These are phyloP conservation scores for Globisporangium abappressorium DNA, from an alignment of 352 stramenopile genomes.

Conservation along the genomic window DNA sequence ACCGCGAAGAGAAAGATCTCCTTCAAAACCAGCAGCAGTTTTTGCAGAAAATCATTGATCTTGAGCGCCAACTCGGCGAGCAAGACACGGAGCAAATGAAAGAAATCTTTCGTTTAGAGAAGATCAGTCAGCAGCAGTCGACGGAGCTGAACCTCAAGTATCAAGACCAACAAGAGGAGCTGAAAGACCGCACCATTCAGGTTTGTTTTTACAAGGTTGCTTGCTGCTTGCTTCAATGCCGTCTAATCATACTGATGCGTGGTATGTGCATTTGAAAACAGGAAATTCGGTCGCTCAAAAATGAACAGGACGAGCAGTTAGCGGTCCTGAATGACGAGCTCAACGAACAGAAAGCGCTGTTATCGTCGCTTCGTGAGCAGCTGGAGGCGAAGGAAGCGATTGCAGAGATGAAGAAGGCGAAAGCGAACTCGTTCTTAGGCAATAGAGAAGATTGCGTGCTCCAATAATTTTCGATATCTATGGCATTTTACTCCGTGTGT, in stretches of 20 bases:
- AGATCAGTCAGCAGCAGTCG: slow-evolving; percentile 46
- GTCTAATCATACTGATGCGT: background rate
- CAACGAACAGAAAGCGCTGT: slow-evolving; percentile 43
- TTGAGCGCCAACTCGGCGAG: slow-evolving; percentile 62
- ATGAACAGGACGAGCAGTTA: slow-evolving; percentile 56
- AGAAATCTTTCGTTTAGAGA: slow-evolving; percentile 60
- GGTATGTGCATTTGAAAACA: slow-evolving; percentile 14
- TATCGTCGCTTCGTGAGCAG: slow-evolving; percentile 50
- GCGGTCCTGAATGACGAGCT: slow-evolving; percentile 42
- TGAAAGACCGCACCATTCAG: slow-evolving; percentile 57
- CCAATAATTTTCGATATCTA: slow-evolving; percentile 24
- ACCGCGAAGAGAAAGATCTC: slow-evolving; percentile 68
- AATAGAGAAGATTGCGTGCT: slow-evolving; percentile 54
- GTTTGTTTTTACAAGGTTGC: slow-evolving; percentile 20
- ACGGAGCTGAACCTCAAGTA: slow-evolving; percentile 36
- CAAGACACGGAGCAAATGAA: slow-evolving; percentile 64
- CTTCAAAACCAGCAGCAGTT: slow-evolving; percentile 58
- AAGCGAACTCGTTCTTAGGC: slow-evolving; percentile 36
- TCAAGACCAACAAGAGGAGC: slow-evolving; percentile 55
- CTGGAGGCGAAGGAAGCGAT: slow-evolving; percentile 49
- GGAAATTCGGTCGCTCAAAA: slow-evolving; percentile 60
- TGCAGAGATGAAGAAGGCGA: slow-evolving; percentile 32
- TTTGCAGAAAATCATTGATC: slow-evolving; percentile 57
- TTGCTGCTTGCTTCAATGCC: background rate
- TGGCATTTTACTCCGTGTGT: background rate